Evolutionary conservation across 805 yeast species (phyloP), one percentile per base, ranked within the genome.

Genomic region (Ogataea parapolymorpha): DNA sequence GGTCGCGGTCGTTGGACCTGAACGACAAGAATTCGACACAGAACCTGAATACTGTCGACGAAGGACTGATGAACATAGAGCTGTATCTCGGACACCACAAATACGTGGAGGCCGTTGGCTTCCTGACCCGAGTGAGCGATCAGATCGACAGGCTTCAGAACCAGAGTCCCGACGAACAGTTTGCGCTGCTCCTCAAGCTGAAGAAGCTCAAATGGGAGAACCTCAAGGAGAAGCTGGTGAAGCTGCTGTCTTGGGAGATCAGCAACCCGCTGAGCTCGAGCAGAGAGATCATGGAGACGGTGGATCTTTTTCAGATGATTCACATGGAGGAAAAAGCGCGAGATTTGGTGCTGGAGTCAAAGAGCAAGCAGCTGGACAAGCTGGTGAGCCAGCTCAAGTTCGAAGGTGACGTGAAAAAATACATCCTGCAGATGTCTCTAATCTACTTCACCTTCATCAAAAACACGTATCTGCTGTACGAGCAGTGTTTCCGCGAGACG

Each of bases 401-500:
- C 45, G 71, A 77, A 27, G 82, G 85, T 4, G 80, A 76, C 41
- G 59, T 75, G 8, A 67, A 71, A 12, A 66, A 63, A 25, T 82
- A 79, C 58, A 63, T 83, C 16, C 65, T 79, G 4, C 86, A 82
- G 49, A 67, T 79, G 6, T 77, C 87, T 1, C 73, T 80, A 12
- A 76, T 82, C 18, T 68, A 79, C 45, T 81, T 83, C 62, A 80
- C 79, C 50, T 66, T 72, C 22, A 68, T 86, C 39, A 75, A 72
- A 42, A 69, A 77, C 32, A 79, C 95, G 0, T 77, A 79, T 11
- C 54, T 64, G 13, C 66, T 75, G 25, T 86, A 74, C 64, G 70
- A 71, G 36, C 61, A 66, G 18, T 72, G 82, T 37, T 84, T 76
- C 62, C 37, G 38, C 10, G 37, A 35, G 12, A 30, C 53, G n/a